Evolutionary conservation across 768 basidiomycete species (phyloP), one percentile per base, ranked within the genome.

Genomic region (Mycena haematopus): DNA sequence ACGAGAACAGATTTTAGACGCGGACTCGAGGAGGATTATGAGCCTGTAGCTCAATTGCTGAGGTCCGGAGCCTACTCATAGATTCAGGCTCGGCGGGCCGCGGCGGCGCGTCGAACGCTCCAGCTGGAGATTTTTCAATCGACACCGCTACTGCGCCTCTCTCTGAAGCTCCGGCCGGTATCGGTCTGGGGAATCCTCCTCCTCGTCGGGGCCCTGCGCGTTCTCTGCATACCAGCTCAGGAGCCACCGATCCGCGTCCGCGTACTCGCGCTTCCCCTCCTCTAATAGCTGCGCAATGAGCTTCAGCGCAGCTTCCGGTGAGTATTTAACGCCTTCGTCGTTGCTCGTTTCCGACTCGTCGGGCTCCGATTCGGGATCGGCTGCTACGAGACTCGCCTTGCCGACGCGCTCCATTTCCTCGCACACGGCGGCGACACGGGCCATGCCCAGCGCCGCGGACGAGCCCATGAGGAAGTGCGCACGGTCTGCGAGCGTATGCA

Each of bases 391-490:
- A 13, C 49, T 33, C 25, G 55, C 61, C 68, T 86, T 77, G 46
- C 85, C 88, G 63, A 81, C 82, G 68, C 88, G 80, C 73, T 91
- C 90, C 71, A 92, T 88, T 65, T 79, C 77, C 71, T 87, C 87
- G 77, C 90, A 91, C 29, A 84, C 82, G 45, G 75, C 79, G 68
- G 86, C 84, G 59, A 92, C 89, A 52, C 80, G 82, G 63, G 76
- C 75, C 53, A 88, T 80, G 22, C 91, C 90, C 44, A 92, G 79
- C 1, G 90, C 85, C 25, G 90, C 90, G 24, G 88, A 89, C 6
- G 90, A 91, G 42, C 90, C 90, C 70, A 90, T 91, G 69, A 92
- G 83, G 77, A 90, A 92, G 76, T 92, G 91, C 8, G 90, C 91
- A 17, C 84, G 78, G 29, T 77, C 75, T 13, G 86, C 83, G 31